Evolutionary conservation across 2,329 filamentous ascomycete genomes (phyloP), one percentile per base, ranked within the genome.

Genomic region (Nannizzia gypsea): DNA sequence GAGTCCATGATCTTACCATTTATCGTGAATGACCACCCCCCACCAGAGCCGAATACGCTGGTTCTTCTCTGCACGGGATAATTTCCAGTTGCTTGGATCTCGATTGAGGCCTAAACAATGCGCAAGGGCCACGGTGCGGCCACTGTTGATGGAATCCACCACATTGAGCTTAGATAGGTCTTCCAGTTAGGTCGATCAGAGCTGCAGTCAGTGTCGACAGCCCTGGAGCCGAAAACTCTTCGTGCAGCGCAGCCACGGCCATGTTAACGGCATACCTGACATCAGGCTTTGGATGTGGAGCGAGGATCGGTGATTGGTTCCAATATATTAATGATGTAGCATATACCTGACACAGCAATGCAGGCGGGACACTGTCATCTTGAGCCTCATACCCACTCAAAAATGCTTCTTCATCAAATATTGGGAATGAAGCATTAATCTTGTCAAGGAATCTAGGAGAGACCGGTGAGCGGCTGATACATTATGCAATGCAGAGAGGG

Each of bases 181-280:
- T 74, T 0, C 83, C 83, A 0, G 79, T 80, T 1, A 85, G 71
- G 64, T 86, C 83, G 8, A 86, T 73, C 6, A 85, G 68, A 3
- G 81, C 78, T 1, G 82, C 79, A 22, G 79, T 76, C 24, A 86
- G 77, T 0, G 81, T 82, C 0, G 82, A 81, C 48, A 85, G 72
- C 1, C 82, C 80, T 0, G 82, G 83, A 0, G 80, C 80, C 1
- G 81, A 76, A 56, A 82, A 78, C 5, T 84, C 78, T 61, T 85
- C 82, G 63, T 83, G 82, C 2, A 84, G 73, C 0, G 82, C 81
- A 58, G 81, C 81, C 20, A 79, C 81, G 5, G 82, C 82, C 61
- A 83, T 76, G 61, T 85, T 85, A 77, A 84, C 84, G 6, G 82
- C 78, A 66, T 83, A 85, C 50, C 81, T 78, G 44, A 77, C 74